Evolutionary conservation across 257 asterid genomes (phyloP).

Genomic region (Scutellaria baicalensis): DNA sequence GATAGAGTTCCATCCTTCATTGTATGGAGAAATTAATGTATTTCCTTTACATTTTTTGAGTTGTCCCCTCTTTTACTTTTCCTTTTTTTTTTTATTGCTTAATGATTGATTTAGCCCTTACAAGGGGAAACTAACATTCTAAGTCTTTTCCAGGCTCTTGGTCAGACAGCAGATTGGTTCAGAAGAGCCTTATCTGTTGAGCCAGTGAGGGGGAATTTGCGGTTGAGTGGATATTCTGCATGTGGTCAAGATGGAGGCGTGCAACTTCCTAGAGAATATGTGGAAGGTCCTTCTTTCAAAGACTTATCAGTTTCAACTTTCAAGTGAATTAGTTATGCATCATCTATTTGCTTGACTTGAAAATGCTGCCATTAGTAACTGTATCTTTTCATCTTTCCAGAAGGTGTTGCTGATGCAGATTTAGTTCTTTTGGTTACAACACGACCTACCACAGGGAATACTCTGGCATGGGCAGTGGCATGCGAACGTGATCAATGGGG

Average conservation of each 20-base stretch:
- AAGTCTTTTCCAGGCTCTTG: conserved; percentile 68
- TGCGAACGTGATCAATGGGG: conserved; percentile 99
- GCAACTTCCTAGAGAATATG: conserved; percentile 91
- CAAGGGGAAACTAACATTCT: neutral
- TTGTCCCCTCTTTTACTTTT: neutral
- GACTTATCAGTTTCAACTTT: conserved; percentile 1
- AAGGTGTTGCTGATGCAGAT: conserved; percentile 91
- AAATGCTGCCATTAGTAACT: neutral
- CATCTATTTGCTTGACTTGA: neutral
- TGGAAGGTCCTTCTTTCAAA: conserved; percentile 66
- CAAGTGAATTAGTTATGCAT: neutral
- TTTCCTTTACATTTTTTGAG: neutral
- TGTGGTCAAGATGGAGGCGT: conserved; percentile 99
- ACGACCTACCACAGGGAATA: conserved; percentile 92
- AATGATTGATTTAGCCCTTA: neutral
- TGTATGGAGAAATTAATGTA: neutral
- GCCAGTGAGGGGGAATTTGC: conserved; percentile 87
- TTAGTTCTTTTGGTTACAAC: conserved; percentile 93
- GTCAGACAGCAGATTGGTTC: conserved; percentile 95
- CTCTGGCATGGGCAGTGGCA: conserved; percentile 99
- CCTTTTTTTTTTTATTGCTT: neutral
- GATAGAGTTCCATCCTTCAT: neutral
- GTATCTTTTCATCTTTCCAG: conserved; percentile 29
- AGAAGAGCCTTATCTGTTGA: conserved; percentile 89
- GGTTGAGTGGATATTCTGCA: conserved; percentile 98